phyloP scores from a whole-genome alignment of 306 rosid species.

The Potentilla sterilis region DNA sequence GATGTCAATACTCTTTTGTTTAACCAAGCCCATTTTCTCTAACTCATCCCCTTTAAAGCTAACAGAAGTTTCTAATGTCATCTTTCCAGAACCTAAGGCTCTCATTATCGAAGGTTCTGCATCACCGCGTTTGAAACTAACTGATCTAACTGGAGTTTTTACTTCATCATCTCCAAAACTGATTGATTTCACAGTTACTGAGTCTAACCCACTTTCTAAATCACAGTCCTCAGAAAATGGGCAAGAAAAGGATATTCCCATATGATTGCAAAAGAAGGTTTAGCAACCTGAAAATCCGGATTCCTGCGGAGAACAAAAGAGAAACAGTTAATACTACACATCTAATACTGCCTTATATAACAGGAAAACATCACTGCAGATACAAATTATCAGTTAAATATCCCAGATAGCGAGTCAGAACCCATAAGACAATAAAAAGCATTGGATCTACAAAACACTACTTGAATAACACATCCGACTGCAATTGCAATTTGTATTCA shows the following conservation, averaged over 20 bases:
- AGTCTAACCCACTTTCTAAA: conserved; percentile 57
- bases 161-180: conserved; percentile 53
- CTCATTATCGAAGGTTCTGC: conserved; percentile 58
- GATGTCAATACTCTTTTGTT: conserved; percentile 25
- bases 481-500: background rate
- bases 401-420: conserved; percentile 9
- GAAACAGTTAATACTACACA: conserved; percentile 15
- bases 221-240: conserved; percentile 61
- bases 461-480: background rate
- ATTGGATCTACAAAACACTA: conserved; percentile 18
- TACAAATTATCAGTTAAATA: background rate
- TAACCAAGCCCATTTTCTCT: conserved; percentile 38
- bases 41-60: conserved; percentile 61
- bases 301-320: conserved; percentile 38
- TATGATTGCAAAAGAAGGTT: conserved; percentile 31
- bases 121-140: conserved; percentile 64
- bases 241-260: conserved; percentile 80
- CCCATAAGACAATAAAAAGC: conserved; percentile 6
- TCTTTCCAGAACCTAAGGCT: conserved; percentile 65
- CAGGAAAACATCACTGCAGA: background rate
- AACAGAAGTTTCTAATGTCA: conserved; percentile 71
- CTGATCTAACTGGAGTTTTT: conserved; percentile 59
- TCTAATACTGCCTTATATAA: conserved; percentile 16
- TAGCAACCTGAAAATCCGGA: conserved; percentile 21
- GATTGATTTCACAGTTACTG: conserved; percentile 65